Conservation (phyloP, 768 basidiomycete species). For the Auricularia auricula-judae region DNA sequence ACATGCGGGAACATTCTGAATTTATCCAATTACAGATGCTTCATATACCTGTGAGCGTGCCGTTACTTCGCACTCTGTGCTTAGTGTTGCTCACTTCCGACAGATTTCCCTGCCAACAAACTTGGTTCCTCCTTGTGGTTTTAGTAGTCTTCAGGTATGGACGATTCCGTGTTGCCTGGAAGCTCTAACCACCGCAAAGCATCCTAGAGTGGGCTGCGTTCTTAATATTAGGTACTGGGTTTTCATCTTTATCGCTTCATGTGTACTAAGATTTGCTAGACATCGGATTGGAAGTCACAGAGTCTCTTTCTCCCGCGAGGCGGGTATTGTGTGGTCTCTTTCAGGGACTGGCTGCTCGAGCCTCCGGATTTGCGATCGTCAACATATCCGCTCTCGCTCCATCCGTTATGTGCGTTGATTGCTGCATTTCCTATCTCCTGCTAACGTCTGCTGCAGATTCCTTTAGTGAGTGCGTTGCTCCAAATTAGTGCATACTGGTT, state of each 20-base stretch:
- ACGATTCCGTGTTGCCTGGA: background rate
- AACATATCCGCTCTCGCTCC: constrained; percentile 63
- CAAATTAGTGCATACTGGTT: background rate
- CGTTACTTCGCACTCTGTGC: no score
- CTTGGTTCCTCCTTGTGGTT: constrained; percentile 75
- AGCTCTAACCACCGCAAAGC: background rate
- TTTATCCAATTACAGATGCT: constrained; percentile 40
- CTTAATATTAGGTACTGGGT: constrained; percentile 40
- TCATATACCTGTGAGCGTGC: constrained; percentile 47
- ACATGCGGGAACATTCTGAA: constrained; percentile 2
- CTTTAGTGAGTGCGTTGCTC: constrained; percentile 50
- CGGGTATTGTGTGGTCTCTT: constrained; percentile 65
- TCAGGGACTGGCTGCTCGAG: constrained; percentile 69
- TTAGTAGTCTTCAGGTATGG: constrained; percentile 60
- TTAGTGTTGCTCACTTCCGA: background rate
- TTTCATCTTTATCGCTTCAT: background rate
- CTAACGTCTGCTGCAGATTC: constrained; percentile 35
- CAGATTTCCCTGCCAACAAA: constrained; percentile 79
- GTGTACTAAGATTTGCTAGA: constrained; percentile 25
- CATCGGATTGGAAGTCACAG: constrained; percentile 62
- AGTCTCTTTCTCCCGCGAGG: constrained; percentile 54
- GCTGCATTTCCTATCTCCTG: background rate
- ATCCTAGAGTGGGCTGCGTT: constrained; percentile 75
- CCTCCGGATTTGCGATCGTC: constrained; percentile 81
- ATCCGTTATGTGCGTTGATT: constrained; percentile 62